Percentiles rank a stretch among this genome's conserved stretches.
phyloP scores from a whole-genome alignment of 768 basidiomycete genomes.

The Mycena belliarum region DNA sequence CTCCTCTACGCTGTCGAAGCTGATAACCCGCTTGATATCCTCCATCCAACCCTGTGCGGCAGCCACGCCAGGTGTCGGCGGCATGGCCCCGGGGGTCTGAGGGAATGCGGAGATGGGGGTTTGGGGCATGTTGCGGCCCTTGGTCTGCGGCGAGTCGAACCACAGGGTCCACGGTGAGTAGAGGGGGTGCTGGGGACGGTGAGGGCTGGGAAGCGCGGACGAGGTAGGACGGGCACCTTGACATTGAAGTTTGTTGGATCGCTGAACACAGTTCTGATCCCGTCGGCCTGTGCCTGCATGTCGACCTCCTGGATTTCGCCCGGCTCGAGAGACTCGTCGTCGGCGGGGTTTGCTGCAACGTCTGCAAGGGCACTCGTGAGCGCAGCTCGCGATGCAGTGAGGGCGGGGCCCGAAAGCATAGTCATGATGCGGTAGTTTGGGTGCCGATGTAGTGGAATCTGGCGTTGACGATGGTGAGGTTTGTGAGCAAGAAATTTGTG shows the following conservation, averaged over 20 bases:
- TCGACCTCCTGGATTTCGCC: slow-evolving; percentile 88
- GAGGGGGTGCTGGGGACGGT: slow-evolving; percentile 75
- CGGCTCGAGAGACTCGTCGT: slow-evolving; percentile 56
- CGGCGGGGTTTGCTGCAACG: slow-evolving; percentile 32
- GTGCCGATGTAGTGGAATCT: no score
- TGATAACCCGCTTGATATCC: slow-evolving; percentile 94
- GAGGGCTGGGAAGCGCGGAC: not conserved
- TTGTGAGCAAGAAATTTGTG: no score
- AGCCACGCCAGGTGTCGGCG: slow-evolving; percentile 69
- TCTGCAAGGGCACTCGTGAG: slow-evolving; percentile 73
- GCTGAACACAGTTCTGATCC: slow-evolving; percentile 90
- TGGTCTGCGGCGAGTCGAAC: slow-evolving; percentile 95
- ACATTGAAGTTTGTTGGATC: slow-evolving; percentile 94
- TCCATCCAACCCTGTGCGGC: slow-evolving; percentile 97
- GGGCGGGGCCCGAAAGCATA: slow-evolving; percentile 60
- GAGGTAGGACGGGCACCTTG: slow-evolving; percentile 57
- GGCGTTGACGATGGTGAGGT: no score
- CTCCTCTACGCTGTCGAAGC: slow-evolving; percentile 95
- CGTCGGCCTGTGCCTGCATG: slow-evolving; percentile 81
- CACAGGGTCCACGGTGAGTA: slow-evolving; percentile 96
- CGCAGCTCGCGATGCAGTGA: slow-evolving; percentile 81
- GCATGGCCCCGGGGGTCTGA: slow-evolving; percentile 57
- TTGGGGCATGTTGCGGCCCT: slow-evolving; percentile 85
- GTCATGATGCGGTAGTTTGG: slow-evolving; percentile 27
- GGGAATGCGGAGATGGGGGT: slow-evolving; percentile 79